phyloP scores from a whole-genome alignment of 2,329 filamentous ascomycete genomes.

The Aspergillus caelatus region DNA sequence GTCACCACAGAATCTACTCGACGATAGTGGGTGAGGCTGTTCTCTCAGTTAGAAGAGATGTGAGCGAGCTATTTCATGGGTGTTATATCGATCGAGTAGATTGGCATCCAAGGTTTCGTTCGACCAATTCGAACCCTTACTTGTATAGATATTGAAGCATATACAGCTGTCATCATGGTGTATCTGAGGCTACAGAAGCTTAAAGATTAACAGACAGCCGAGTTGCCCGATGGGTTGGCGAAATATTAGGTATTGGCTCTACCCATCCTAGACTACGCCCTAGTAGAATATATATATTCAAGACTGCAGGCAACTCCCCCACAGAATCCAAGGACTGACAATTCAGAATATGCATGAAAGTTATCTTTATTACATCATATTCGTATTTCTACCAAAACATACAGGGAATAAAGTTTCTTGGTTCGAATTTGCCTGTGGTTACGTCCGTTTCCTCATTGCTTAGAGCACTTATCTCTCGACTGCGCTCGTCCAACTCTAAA shows the following conservation, averaged over 20 bases:
- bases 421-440: neutral
- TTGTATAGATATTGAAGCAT: neutral
- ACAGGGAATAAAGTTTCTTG: neutral
- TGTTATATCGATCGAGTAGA: neutral
- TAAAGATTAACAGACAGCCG: neutral
- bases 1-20: slow-evolving; percentile 55
- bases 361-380: neutral
- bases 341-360: neutral
- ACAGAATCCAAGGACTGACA: too few relatives aligned
- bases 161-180: neutral
- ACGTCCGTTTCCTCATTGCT: neutral
- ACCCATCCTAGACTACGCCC: neutral
- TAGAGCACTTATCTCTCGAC: slow-evolving; percentile 5
- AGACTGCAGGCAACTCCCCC: too few relatives aligned
- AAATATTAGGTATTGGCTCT: neutral
- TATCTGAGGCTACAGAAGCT: neutral
- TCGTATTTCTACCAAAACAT: neutral
- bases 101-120: neutral
- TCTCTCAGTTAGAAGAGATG: neutral
- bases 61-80: neutral
- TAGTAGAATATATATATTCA: neutral
- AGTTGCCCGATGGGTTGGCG: neutral
- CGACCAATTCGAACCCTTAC: neutral
- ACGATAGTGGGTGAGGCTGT: slow-evolving; percentile 41
- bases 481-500: slow-evolving; percentile 21